These are phyloP conservation scores for Penicillium paneum DNA, from an alignment of 2,329 filamentous ascomycete species.

Conservation along the genomic window DNA sequence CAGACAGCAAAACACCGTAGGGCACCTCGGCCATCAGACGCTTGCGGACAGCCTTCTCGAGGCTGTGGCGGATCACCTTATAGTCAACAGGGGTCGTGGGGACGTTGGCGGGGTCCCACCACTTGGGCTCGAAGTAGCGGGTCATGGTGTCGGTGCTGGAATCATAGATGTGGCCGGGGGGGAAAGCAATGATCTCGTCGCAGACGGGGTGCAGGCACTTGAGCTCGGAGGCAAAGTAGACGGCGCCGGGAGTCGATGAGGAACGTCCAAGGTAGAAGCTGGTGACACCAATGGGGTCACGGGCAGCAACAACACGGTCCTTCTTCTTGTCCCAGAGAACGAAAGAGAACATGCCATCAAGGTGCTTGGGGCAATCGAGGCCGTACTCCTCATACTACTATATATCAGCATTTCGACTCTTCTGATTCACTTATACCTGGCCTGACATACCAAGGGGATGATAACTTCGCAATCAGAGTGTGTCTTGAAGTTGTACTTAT, in stretches of 20 bases:
- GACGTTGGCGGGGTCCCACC: slow-evolving; percentile 80
- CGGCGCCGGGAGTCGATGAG: slow-evolving; percentile 73
- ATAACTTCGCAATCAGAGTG: slow-evolving; percentile 98
- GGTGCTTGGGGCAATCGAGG: slow-evolving; percentile 83
- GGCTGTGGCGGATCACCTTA: slow-evolving; percentile 72
- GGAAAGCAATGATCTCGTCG: slow-evolving; percentile 92
- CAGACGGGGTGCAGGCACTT: slow-evolving; percentile 92
- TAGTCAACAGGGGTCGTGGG: slow-evolving; percentile 79
- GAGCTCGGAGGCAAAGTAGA: slow-evolving; percentile 95
- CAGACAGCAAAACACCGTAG: slow-evolving; percentile 92
- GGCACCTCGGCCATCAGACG: slow-evolving; percentile 98
- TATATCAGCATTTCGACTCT: slow-evolving; percentile 17
- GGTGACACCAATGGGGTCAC: slow-evolving; percentile 95
- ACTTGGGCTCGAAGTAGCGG: slow-evolving; percentile 85
- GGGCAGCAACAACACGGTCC: slow-evolving; percentile 87
- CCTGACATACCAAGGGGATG: slow-evolving; percentile 75
- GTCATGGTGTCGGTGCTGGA: slow-evolving; percentile 82
- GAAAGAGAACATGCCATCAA: slow-evolving; percentile 99
- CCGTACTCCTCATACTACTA: slow-evolving; percentile 84
- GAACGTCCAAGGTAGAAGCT: slow-evolving; percentile 96
- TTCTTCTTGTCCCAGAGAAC: slow-evolving; percentile 94
- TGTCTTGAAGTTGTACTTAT: slow-evolving; percentile 93
- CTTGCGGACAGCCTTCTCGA: slow-evolving; percentile 92
- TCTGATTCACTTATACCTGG: background rate
- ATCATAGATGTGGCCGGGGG: slow-evolving; percentile 93